These are phyloP conservation scores for Rhizomucor miehei DNA, from an alignment of 371 early-diverging fungal genomes.

Conservation along the genomic window DNA sequence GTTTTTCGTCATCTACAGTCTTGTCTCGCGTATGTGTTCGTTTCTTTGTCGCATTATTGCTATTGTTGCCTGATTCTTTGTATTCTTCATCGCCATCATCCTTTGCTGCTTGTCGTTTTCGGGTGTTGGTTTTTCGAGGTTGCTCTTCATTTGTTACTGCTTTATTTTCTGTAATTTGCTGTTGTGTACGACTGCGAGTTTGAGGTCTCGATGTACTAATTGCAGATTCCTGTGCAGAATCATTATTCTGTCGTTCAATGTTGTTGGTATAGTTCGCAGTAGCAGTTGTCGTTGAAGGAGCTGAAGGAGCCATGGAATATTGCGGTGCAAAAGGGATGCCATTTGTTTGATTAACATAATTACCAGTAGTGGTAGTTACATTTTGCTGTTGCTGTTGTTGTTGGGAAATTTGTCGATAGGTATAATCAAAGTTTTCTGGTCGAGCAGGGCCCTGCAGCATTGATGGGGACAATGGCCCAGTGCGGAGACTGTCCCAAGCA, in stretches of 20 bases:
- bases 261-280: too few relatives aligned
- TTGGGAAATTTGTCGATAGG: background rate
- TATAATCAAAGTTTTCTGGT: constrained; percentile 21
- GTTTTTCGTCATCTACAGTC: constrained; percentile 62
- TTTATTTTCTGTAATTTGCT: too few relatives aligned
- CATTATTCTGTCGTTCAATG: background rate
- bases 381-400: constrained; percentile 1
- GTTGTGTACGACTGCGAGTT: background rate
- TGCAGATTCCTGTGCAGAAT: background rate
- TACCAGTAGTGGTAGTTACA: too few relatives aligned
- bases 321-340: background rate
- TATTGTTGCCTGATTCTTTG: constrained; percentile 6
- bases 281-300: background rate
- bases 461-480: constrained; percentile 74
- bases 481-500: constrained; percentile 67
- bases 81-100: background rate
- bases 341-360: background rate
- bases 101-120: background rate
- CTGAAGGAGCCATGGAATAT: background rate
- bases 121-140: background rate
- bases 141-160: background rate
- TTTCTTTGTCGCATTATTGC: constrained; percentile 18
- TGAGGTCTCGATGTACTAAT: too few relatives aligned
- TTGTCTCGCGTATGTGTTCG: constrained; percentile 24
- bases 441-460: constrained; percentile 71